Conservation (phyloP, 1,284 basidiomycete genomes). For the Pseudozyma pruni region DNA sequence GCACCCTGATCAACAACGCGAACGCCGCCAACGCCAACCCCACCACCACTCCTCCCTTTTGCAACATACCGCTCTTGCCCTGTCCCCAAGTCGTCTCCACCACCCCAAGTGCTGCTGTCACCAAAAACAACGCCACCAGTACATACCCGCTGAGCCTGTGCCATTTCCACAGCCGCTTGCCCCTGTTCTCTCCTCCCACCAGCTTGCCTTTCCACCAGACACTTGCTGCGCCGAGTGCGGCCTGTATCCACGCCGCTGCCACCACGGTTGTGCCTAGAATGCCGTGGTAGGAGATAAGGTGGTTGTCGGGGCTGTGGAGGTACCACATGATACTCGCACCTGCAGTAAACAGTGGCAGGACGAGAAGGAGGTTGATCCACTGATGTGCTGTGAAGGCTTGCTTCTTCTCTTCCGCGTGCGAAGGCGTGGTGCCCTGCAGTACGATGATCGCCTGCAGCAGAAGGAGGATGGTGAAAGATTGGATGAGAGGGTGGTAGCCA, state of each 20-base stretch:
- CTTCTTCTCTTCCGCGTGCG: conserved; percentile 24
- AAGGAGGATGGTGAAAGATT: conserved; percentile 48
- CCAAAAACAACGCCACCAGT: conserved; percentile 43
- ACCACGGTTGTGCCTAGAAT: conserved; percentile 44
- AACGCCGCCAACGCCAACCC: conserved; percentile 5
- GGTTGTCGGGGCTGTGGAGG: conserved; percentile 54
- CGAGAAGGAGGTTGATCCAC: conserved; percentile 40
- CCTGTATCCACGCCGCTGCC: conserved; percentile 50
- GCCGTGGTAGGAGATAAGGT: conserved; percentile 59
- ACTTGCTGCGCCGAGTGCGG: conserved; percentile 50
- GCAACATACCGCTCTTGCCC: conserved; percentile 10
- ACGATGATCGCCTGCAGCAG: conserved; percentile 52
- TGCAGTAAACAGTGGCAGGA: conserved; percentile 52
- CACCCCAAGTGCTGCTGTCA: conserved; percentile 36
- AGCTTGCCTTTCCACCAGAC: conserved; percentile 49
- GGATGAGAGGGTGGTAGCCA: conserved; percentile 56
- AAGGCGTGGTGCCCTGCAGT: conserved; percentile 46
- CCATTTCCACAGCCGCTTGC: conserved; percentile 54
- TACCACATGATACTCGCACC: conserved; percentile 61
- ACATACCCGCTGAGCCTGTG: conserved; percentile 50
- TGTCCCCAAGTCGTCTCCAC: conserved; percentile 50
- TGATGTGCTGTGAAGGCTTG: conserved; percentile 45
- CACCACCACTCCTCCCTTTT: conserved; percentile 10
- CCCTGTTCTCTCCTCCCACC: conserved; percentile 43
- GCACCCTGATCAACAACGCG: conserved; percentile 18